These are phyloP conservation scores for Pyrenopolyporus hunteri DNA, from an alignment of 495 filamentous ascomycete species.

Conservation along the genomic window DNA sequence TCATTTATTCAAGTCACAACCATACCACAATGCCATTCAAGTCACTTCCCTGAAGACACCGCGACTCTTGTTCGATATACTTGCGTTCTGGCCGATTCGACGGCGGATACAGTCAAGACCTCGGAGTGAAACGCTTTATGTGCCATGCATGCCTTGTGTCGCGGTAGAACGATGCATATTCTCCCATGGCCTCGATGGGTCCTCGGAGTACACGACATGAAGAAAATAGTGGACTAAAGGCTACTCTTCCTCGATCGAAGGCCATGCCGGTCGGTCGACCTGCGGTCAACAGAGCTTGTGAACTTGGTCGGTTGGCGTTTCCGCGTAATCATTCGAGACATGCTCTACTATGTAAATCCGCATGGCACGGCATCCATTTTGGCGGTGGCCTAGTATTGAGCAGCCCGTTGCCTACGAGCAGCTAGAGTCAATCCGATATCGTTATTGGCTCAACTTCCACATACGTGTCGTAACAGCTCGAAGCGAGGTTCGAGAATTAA, in stretches of 20 bases:
- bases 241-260: background rate
- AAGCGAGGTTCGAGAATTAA: background rate
- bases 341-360: background rate
- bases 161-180: conserved; percentile 1
- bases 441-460: no score
- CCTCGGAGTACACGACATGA: conserved; percentile 13
- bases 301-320: background rate
- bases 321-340: no score
- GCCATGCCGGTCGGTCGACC: conserved; percentile 4
- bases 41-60: background rate
- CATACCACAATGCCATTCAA: background rate
- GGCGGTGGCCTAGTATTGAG: no score
- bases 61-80: background rate
- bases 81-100: background rate
- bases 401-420: no score
- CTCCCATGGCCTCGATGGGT: background rate
- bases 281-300: background rate
- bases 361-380: no score
- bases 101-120: background rate
- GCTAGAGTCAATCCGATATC: no score
- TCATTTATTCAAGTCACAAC: background rate
- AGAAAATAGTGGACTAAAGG: background rate
- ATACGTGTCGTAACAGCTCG: background rate
- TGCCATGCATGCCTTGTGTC: conserved; percentile 17
- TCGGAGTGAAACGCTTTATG: conserved; percentile 7